Evolutionary conservation across 768 basidiomycete genomes (phyloP).

Genomic region (Podaxis sp.): DNA sequence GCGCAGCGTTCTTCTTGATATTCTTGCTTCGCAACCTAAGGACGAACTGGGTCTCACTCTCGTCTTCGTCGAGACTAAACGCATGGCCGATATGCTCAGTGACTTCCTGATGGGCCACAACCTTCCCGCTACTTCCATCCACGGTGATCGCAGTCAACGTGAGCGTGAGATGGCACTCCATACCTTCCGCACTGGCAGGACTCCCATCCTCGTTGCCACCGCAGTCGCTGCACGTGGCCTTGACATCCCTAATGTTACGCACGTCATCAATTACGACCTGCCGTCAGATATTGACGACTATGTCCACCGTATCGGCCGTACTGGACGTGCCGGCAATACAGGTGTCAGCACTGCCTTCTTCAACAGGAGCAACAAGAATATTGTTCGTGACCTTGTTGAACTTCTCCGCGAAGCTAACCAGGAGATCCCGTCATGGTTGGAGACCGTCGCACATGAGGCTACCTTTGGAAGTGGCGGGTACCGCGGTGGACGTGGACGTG

Average conservation of each 20-base stretch:
- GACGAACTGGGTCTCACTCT: slow-evolving; percentile 76
- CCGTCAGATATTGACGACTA: slow-evolving; percentile 99
- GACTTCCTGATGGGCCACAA: slow-evolving; percentile 87
- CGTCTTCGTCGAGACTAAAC: slow-evolving; percentile 98
- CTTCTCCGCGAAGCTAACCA: slow-evolving; percentile 95
- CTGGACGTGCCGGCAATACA: slow-evolving; percentile 97
- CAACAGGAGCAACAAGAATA: slow-evolving; percentile 90
- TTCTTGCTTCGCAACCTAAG: slow-evolving; percentile 76
- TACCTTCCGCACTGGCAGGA: slow-evolving; percentile 93
- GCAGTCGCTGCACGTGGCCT: slow-evolving; percentile 99
- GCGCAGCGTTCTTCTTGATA: slow-evolving; percentile 92
- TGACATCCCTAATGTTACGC: slow-evolving; percentile 98
- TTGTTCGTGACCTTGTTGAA: slow-evolving; percentile 89
- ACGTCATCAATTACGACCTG: slow-evolving; percentile 97
- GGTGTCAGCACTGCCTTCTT: slow-evolving; percentile 96
- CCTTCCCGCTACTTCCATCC: slow-evolving; percentile 93
- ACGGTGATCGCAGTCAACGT: slow-evolving; percentile 96
- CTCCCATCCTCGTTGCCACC: slow-evolving; percentile 96
- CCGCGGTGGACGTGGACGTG: slow-evolving; percentile 55
- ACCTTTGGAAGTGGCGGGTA: slow-evolving; percentile 65
- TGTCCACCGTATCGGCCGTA: slow-evolving; percentile 97
- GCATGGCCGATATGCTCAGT: slow-evolving; percentile 98
- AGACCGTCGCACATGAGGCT: slow-evolving; percentile 80
- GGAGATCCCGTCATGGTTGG: slow-evolving; percentile 90
- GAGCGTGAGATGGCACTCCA: slow-evolving; percentile 95